phyloP scores from a whole-genome alignment of 1,284 basidiomycete species.

The Ganoderma leucocontextum region DNA sequence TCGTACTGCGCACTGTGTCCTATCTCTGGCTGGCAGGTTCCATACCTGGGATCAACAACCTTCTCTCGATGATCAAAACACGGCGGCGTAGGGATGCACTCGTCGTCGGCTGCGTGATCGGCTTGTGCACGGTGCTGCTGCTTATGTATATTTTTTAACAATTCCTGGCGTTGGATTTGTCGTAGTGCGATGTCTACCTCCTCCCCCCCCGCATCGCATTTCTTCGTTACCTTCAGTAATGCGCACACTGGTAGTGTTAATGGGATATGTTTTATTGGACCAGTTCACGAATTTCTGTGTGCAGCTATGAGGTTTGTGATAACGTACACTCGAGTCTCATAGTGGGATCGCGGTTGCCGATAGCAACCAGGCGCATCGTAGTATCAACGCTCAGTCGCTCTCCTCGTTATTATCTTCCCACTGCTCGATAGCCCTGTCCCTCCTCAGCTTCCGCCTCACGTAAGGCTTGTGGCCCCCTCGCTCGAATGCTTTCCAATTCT shows the following conservation, averaged over 20 bases:
- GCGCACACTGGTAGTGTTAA: conserved; percentile 7
- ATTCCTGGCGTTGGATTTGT: neutral
- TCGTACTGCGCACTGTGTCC: neutral
- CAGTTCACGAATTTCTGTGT: too few relatives aligned
- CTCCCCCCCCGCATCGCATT: too few relatives aligned
- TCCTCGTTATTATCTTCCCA: conserved; percentile 34
- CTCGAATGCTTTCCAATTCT: conserved; percentile 72
- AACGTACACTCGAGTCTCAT: neutral
- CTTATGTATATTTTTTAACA: conserved; percentile 72
- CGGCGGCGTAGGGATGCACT: conserved; percentile 90
- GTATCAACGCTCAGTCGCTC: conserved; percentile 17
- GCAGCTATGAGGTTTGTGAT: neutral
- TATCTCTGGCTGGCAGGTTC: conserved; percentile 58
- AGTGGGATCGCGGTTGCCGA: neutral
- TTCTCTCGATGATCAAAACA: conserved; percentile 92
- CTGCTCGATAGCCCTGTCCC: conserved; percentile 35
- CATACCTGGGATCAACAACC: conserved; percentile 93
- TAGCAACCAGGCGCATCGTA: neutral
- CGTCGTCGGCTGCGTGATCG: conserved; percentile 89
- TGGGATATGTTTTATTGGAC: conserved; percentile 2
- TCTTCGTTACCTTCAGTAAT: conserved; percentile 10
- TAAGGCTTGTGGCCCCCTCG: conserved; percentile 50
- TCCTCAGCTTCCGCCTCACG: conserved; percentile 33
- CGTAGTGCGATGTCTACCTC: neutral
- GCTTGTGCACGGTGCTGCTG: conserved; percentile 82